These are phyloP conservation scores for Funneliformis mosseae DNA, from an alignment of 192 early-diverging fungal species.

Conservation along the genomic window DNA sequence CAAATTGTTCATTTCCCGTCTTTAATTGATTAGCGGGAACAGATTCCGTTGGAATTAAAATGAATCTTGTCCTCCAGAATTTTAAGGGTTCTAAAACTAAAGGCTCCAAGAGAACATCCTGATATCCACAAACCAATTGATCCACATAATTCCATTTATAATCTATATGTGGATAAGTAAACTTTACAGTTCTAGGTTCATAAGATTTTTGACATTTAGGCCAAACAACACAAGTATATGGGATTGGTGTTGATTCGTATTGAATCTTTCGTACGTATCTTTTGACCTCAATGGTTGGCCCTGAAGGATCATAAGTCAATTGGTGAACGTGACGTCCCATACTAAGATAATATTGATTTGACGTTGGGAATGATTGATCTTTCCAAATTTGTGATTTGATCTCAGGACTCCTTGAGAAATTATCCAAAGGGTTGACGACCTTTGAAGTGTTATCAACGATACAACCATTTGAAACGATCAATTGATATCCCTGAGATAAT, in stretches of 20 bases:
- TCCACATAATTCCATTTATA: conserved; percentile 97
- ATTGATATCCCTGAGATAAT: conserved; percentile 91
- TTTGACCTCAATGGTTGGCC: conserved; percentile 76
- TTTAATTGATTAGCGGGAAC: conserved; percentile 52
- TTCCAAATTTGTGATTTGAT: conserved; percentile 25
- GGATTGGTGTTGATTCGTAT: conserved; percentile 60
- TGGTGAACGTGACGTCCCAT: conserved; percentile 91
- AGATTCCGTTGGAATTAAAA: conserved; percentile 81
- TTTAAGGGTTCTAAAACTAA: conserved; percentile 71
- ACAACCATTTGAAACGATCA: conserved; percentile 56
- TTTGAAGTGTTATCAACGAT: not conserved
- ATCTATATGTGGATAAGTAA: conserved; percentile 76
- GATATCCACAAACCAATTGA: conserved; percentile 85
- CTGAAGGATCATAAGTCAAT: conserved; percentile 69
- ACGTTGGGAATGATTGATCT: conserved; percentile 26
- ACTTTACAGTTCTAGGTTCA: conserved; percentile 55
- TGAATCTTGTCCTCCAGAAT: conserved; percentile 90
- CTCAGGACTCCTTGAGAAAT: not conserved
- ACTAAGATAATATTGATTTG: conserved; percentile 71
- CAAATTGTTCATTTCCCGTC: conserved; percentile 62
- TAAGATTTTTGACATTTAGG: conserved; percentile 72
- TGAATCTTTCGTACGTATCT: conserved; percentile 73
- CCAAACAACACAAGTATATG: conserved; percentile 86
- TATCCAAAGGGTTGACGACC: conserved; percentile 7
- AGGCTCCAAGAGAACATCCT: conserved; percentile 75